These are phyloP conservation scores for Chytriomyces sp. DNA, from an alignment of 192 early-diverging fungal species.

Conservation along the genomic window DNA sequence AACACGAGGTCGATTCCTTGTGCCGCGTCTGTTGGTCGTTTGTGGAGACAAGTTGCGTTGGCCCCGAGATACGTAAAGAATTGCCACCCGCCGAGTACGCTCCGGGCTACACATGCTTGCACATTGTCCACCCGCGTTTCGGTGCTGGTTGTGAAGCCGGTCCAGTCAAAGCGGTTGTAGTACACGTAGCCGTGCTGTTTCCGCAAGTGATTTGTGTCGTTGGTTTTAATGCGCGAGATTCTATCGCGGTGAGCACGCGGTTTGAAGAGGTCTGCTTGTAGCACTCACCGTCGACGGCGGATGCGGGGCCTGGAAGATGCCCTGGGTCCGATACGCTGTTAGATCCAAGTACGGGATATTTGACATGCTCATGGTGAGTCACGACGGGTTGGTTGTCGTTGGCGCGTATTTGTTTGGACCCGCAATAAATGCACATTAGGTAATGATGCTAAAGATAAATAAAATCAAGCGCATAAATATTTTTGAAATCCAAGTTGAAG, in stretches of 20 bases:
- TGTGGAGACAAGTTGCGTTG: background rate
- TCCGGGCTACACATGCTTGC: background rate
- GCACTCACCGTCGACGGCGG: slow-evolving; percentile 8
- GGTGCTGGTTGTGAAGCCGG: background rate
- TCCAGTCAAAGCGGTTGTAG: slow-evolving; percentile 18
- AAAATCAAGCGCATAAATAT: background rate
- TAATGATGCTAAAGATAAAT: background rate
- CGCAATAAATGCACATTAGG: background rate
- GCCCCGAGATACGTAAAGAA: slow-evolving; percentile 2
- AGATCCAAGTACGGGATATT: slow-evolving; percentile 10
- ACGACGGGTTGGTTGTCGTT: background rate
- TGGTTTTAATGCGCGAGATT: background rate
- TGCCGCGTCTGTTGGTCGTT: background rate
- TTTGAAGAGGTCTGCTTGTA: no score
- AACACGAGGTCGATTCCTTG: slow-evolving; percentile 4
- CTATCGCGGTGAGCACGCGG: background rate
- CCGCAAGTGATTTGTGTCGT: background rate
- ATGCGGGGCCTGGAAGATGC: slow-evolving; percentile 4
- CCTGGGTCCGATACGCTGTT: background rate
- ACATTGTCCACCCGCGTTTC: background rate
- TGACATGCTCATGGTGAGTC: background rate
- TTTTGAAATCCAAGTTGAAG: background rate
- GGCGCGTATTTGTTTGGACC: background rate
- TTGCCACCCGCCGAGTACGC: background rate
- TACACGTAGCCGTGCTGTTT: slow-evolving; percentile 7